These are phyloP conservation scores for Cucurbita pepo DNA, from an alignment of 306 rosid genomes.

Conservation along the genomic window DNA sequence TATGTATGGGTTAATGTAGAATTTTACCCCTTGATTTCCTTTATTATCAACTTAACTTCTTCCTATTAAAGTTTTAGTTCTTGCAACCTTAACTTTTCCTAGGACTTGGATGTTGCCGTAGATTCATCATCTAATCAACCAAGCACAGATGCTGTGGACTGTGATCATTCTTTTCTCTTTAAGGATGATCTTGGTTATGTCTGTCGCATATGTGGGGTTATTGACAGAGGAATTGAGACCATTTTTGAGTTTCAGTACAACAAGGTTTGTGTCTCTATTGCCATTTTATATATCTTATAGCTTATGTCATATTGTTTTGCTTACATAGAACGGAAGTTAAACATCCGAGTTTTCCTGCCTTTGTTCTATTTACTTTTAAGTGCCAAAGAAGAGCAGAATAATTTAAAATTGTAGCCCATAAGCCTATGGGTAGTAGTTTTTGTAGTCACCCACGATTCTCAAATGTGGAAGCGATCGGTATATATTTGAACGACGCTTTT, in stretches of 20 bases:
- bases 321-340: background rate
- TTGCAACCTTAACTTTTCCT: conserved; percentile 2
- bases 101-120: conserved; percentile 33
- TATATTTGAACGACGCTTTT: background rate
- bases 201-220: conserved; percentile 79
- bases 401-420: background rate
- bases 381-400: background rate
- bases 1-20: background rate
- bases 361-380: background rate
- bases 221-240: conserved; percentile 58
- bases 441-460: background rate
- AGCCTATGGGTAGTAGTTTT: background rate
- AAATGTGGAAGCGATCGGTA: background rate
- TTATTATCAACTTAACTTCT: background rate
- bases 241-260: conserved; percentile 77
- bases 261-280: conserved; percentile 22
- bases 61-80: background rate
- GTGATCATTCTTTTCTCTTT: conserved; percentile 79
- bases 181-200: conserved; percentile 90
- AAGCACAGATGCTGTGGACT: conserved; percentile 27
- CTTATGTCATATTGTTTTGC: background rate
- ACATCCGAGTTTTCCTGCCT: background rate
- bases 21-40: background rate
- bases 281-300: background rate
- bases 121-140: conserved; percentile 31